These are phyloP conservation scores for Polygonum maritimum DNA, from an alignment of 148 eudicot genomes.

Conservation along the genomic window DNA sequence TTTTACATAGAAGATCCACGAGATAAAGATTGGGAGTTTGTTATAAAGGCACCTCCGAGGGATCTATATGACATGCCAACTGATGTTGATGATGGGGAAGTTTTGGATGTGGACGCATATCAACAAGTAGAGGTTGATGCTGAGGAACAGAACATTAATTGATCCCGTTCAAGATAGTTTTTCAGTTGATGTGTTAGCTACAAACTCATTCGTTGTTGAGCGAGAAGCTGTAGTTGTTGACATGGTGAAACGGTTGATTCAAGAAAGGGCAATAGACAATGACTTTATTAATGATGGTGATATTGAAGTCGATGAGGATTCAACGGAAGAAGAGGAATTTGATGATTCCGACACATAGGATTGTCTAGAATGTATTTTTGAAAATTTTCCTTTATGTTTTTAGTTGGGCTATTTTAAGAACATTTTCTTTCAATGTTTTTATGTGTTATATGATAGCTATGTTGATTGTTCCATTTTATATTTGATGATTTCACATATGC, in stretches of 20 bases:
- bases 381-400: too few relatives aligned
- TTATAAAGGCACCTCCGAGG: not conserved
- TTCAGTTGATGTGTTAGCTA: not conserved
- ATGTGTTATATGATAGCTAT: too few relatives aligned
- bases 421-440: too few relatives aligned
- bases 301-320: too few relatives aligned
- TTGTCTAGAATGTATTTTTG: too few relatives aligned
- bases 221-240: not conserved
- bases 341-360: too few relatives aligned
- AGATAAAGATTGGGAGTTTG: not conserved
- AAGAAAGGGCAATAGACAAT: not conserved
- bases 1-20: not conserved
- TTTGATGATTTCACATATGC: too few relatives aligned
- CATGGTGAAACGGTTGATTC: not conserved
- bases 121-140: not conserved
- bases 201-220: not conserved
- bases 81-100: not conserved
- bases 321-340: too few relatives aligned
- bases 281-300: too few relatives aligned
- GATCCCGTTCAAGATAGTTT: not conserved
- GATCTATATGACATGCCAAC: not conserved
- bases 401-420: too few relatives aligned
- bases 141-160: not conserved
- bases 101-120: not conserved
- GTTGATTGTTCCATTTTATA: too few relatives aligned